Evolutionary conservation across 164 flowering plant species (phyloP).

Genomic region (Brasenia schreberi): DNA sequence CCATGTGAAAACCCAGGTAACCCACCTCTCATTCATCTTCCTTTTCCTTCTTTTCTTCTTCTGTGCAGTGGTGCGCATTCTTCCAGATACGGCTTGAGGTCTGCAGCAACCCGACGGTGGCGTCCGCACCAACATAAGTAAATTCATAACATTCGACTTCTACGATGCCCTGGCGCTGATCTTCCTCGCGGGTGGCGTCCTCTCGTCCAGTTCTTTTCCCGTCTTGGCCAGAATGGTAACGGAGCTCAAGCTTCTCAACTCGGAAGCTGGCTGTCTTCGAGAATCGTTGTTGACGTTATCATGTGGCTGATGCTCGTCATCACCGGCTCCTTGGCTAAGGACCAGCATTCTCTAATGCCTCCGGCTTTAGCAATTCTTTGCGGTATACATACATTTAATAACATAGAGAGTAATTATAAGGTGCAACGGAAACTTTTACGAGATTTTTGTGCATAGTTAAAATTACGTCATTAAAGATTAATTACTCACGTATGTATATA

Average conservation of each 20-base stretch:
- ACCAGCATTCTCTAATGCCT: not conserved
- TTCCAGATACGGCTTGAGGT: too few relatives aligned
- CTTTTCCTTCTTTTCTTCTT: too few relatives aligned
- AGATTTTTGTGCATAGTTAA: too few relatives aligned
- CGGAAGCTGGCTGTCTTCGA: constrained; percentile 10
- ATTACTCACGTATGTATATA: too few relatives aligned
- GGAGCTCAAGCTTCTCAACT: constrained; percentile 12
- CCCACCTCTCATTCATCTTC: too few relatives aligned
- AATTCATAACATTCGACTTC: not conserved
- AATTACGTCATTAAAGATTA: too few relatives aligned
- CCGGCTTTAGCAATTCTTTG: not conserved
- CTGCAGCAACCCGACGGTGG: too few relatives aligned
- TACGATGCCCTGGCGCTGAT: constrained; percentile 7
- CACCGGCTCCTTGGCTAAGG: not conserved
- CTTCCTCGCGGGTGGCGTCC: constrained; percentile 20
- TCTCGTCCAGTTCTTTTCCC: constrained; percentile 9
- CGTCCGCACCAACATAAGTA: too few relatives aligned
- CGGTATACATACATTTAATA: not conserved
- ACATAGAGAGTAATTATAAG: too few relatives aligned
- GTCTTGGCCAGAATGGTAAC: constrained; percentile 12
- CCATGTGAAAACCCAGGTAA: too few relatives aligned
- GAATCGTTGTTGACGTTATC: not conserved
- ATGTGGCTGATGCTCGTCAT: not conserved
- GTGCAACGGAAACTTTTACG: too few relatives aligned
- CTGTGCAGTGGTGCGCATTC: too few relatives aligned